Evolutionary conservation across 805 yeast species (phyloP), one percentile per base, ranked within the genome.

Genomic region (Clavispora asparagi): DNA sequence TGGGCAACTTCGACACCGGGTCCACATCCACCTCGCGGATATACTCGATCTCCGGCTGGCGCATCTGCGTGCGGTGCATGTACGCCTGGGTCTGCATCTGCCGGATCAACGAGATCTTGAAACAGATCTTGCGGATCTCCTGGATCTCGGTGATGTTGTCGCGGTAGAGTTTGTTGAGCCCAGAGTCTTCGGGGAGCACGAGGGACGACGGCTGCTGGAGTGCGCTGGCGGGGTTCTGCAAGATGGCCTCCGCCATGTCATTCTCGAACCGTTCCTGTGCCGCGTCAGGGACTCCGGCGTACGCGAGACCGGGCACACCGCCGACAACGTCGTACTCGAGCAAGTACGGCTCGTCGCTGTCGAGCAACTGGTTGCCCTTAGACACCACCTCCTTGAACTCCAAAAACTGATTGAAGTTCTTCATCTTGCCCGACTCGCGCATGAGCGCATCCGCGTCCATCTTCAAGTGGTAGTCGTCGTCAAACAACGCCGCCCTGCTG

Each of bases 61-160:
- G 78, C 74, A 83, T 70, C 56, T 85, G 92, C 0, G 89, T 76
- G 43, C 83, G 85, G 58, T 85, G 92, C 42, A 85, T 70, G 62
- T 81, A 82, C 48, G 81, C 84, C 42, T 85, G 87, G 16, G 85
- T 85, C 65, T 94, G 98, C 85, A 94, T 85, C 59, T 91, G 91
- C 53, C 96, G 74, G 48, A 94, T 87, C 41, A 90, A 69, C 5
- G 92, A 83, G 17, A 94, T 87, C 62, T 91, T 91, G 67, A 89
- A 87, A 61, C 97, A 91, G 4, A 88, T 74, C 52, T 83, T 86
- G 47, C 99, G 73, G 31, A 94, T 86, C 55, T 89, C 89, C 67
- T 92, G 97, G 74, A 94, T 87, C 52, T 85, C 78, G 1, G 73
- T 68, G 39, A 94, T 82, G 56, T 91, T 94, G 17, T 76, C 74